phyloP scores from a whole-genome alignment of 768 basidiomycete species.

The Xerocomus potaroensis region DNA sequence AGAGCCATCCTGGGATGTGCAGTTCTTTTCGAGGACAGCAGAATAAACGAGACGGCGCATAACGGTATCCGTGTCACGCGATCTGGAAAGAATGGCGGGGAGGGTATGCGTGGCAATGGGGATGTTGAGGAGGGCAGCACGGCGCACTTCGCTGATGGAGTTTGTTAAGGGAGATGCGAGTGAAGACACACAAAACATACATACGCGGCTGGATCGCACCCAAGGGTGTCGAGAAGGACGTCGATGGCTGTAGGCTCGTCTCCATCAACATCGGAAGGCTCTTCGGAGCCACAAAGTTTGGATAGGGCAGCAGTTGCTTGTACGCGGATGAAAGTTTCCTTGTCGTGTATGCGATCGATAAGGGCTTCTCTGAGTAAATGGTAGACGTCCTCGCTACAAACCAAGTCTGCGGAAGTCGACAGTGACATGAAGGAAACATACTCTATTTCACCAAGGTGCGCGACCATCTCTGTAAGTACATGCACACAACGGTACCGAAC shows the following conservation, averaged over 20 bases:
- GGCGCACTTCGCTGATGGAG: slow-evolving; percentile 74
- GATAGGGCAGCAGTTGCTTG: slow-evolving; percentile 79
- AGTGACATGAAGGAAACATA: slow-evolving; percentile 33
- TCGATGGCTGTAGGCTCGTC: slow-evolving; percentile 46
- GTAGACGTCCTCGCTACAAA: slow-evolving; percentile 71
- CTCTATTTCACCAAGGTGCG: slow-evolving; percentile 82
- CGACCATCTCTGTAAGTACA: slow-evolving; percentile 67
- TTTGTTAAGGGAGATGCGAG: neutral
- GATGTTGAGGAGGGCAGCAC: slow-evolving; percentile 69
- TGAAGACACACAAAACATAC: slow-evolving; percentile 26
- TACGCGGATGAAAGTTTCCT: slow-evolving; percentile 68
- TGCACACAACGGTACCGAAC: slow-evolving; percentile 67
- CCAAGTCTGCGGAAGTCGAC: neutral
- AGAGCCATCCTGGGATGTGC: slow-evolving; percentile 25
- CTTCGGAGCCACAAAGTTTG: slow-evolving; percentile 71
- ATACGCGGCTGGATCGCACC: slow-evolving; percentile 73
- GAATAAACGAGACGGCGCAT: slow-evolving; percentile 74
- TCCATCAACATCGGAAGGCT: slow-evolving; percentile 49
- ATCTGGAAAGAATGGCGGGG: slow-evolving; percentile 64
- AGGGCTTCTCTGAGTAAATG: slow-evolving; percentile 54
- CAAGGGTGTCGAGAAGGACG: slow-evolving; percentile 62
- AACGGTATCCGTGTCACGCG: slow-evolving; percentile 71
- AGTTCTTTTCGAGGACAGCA: slow-evolving; percentile 47
- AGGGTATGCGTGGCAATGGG: slow-evolving; percentile 54
- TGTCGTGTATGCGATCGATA: slow-evolving; percentile 73